These are phyloP conservation scores for Aspergillus sp. DNA, from an alignment of 2,329 filamentous ascomycete species.

Conservation along the genomic window DNA sequence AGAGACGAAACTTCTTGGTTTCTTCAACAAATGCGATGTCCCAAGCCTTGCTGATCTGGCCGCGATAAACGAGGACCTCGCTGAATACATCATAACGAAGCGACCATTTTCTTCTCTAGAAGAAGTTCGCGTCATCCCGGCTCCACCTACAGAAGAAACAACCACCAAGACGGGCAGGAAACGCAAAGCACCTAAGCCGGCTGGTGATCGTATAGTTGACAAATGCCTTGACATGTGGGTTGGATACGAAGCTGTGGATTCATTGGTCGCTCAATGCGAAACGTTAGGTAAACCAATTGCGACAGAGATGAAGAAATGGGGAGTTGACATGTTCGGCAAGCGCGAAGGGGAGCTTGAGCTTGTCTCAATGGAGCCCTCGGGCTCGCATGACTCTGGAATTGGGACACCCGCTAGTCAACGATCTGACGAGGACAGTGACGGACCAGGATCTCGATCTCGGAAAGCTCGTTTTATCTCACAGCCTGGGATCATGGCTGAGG, in stretches of 20 bases:
- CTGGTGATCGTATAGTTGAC: constrained; percentile 68
- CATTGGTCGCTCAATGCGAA: constrained; percentile 75
- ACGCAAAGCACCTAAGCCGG: constrained; percentile 51
- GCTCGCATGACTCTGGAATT: constrained; percentile 64
- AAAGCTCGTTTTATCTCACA: constrained; percentile 59
- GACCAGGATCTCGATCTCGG: constrained; percentile 33
- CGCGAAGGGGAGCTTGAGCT: constrained; percentile 62
- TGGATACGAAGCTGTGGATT: constrained; percentile 80
- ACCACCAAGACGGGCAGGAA: constrained; percentile 53
- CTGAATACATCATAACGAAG: constrained; percentile 67
- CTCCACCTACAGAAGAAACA: constrained; percentile 37
- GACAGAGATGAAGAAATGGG: constrained; percentile 66
- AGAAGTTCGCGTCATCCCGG: constrained; percentile 65
- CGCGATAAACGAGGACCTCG: constrained; percentile 67
- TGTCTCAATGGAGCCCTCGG: constrained; percentile 51
- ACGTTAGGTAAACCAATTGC: constrained; percentile 66
- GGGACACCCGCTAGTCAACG: constrained; percentile 58
- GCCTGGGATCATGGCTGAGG: constrained; percentile 73
- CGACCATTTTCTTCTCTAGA: constrained; percentile 71
- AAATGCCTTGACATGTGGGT: constrained; percentile 71
- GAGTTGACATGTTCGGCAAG: constrained; percentile 64
- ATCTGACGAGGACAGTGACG: constrained; percentile 49
- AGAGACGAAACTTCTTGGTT: constrained; percentile 65
- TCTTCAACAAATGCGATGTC: constrained; percentile 76
- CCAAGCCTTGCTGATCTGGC: constrained; percentile 81